Percentiles rank a stretch among this genome's conserved stretches.
phyloP scores from a whole-genome alignment of 129 eudicot genomes.

The Heracleum sosnowskyi region DNA sequence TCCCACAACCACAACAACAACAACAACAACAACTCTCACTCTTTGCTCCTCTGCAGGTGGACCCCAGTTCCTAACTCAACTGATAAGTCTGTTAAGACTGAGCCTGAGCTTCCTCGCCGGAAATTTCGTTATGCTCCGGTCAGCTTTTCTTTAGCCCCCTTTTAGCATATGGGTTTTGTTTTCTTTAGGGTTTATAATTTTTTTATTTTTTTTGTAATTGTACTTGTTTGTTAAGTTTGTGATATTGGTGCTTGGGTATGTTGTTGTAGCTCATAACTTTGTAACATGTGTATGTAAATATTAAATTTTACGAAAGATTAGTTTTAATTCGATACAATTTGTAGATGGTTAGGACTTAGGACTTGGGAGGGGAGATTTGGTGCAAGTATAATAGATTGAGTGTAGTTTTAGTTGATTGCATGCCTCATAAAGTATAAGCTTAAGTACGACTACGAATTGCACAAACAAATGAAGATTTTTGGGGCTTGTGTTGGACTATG shows the following conservation, averaged over 20 bases:
- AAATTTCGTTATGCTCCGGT: constrained; percentile 36
- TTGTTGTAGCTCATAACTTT: no score
- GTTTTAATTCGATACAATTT: not conserved
- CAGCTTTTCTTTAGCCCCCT: not conserved
- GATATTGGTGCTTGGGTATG: not conserved
- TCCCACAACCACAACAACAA: constrained; percentile 6
- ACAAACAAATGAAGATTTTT: not conserved
- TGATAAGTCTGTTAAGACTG: constrained; percentile 9
- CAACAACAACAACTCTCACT: constrained; percentile 12
- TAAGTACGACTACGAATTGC: not conserved
- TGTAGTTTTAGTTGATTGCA: no score
- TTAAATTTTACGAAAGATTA: not conserved
- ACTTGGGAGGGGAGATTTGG: not conserved
- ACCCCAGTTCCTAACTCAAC: constrained; percentile 19
- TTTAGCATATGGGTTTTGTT: not conserved
- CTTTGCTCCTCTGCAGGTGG: constrained; percentile 28
- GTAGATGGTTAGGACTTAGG: not conserved
- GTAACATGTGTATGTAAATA: not conserved
- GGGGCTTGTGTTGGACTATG: not conserved
- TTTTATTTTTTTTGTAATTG: not conserved
- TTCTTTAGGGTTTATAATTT: constrained; percentile 7
- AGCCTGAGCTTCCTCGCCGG: constrained; percentile 18
- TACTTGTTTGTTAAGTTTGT: not conserved
- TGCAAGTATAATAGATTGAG: not conserved
- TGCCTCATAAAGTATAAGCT: not conserved